These are phyloP conservation scores for Nidularia sp. DNA, from an alignment of 768 basidiomycete genomes.

Conservation along the genomic window DNA sequence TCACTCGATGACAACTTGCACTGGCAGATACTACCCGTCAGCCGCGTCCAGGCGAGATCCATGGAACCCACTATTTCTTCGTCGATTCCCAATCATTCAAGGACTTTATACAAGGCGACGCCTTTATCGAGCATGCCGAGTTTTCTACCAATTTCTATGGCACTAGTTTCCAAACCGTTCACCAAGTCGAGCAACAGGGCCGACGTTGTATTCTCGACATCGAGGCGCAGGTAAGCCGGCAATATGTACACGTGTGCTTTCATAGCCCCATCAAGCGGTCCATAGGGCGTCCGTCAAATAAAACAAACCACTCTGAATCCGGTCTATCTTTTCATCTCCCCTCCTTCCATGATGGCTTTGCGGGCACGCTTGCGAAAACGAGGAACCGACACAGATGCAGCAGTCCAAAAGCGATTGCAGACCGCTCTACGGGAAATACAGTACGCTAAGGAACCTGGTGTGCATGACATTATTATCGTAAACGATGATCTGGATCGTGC, in stretches of 20 bases:
- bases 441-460: constrained; percentile 72
- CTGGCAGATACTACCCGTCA: constrained; percentile 80
- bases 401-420: constrained; percentile 69
- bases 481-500: constrained; percentile 88
- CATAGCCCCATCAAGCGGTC: constrained; percentile 5
- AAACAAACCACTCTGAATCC: constrained; percentile 80
- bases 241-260: no score
- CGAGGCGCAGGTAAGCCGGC: constrained; percentile 76
- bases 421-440: constrained; percentile 79
- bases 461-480: constrained; percentile 81
- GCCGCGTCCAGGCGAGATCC: constrained; percentile 75
- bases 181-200: constrained; percentile 60
- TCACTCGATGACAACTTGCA: constrained; percentile 2
- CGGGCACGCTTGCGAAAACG: constrained; percentile 68
- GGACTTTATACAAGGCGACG: constrained; percentile 59
- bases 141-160: constrained; percentile 93
- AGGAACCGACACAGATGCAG: constrained; percentile 78
- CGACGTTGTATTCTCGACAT: constrained; percentile 92
- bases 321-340: constrained; percentile 89
- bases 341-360: constrained; percentile 73
- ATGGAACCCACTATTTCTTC: constrained; percentile 89
- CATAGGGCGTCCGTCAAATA: constrained; percentile 87
- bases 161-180: constrained; percentile 79
- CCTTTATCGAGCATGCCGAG: constrained; percentile 92
- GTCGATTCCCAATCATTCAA: constrained; percentile 69